Conservation (phyloP, 2,329 filamentous ascomycete species). For the Fusarium verrucosum region DNA sequence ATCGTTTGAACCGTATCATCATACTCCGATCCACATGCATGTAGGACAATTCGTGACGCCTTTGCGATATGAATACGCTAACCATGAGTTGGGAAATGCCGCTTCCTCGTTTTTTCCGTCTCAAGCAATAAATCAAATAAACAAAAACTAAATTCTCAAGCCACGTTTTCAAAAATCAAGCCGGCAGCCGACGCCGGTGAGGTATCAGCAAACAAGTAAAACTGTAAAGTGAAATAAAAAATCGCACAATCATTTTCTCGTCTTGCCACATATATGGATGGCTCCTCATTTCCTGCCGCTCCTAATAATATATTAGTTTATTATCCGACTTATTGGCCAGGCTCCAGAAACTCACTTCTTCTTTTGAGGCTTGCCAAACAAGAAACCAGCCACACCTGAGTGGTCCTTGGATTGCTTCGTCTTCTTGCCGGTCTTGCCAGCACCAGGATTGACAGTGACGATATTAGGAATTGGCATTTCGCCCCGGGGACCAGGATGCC, state of each 20-base stretch:
- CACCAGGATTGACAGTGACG: conserved; percentile 34
- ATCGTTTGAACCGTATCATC: conserved; percentile 38
- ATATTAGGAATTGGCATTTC: conserved; percentile 30
- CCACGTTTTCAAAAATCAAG: conserved; percentile 31
- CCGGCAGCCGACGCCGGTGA: conserved; percentile 33
- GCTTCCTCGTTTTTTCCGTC: conserved; percentile 28
- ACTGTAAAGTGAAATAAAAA: conserved; percentile 27
- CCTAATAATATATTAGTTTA: conserved; percentile 20
- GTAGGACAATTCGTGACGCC: conserved; percentile 40
- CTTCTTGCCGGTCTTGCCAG: conserved; percentile 34
- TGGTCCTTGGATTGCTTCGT: conserved; percentile 37
- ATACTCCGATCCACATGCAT: conserved; percentile 47
- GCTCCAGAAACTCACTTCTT: conserved; percentile 44
- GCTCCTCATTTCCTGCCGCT: conserved; percentile 40
- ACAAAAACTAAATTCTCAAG: conserved; percentile 21
- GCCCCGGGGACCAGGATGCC: no score
- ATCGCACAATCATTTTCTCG: conserved; percentile 37
- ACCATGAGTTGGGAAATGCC: conserved; percentile 35
- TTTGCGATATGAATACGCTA: conserved; percentile 41
- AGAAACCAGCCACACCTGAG: conserved; percentile 38
- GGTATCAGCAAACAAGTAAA: conserved; percentile 43
- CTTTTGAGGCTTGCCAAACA: conserved; percentile 45
- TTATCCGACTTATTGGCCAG: not conserved
- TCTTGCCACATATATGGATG: conserved; percentile 1
- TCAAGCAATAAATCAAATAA: conserved; percentile 14